phyloP scores from a whole-genome alignment of 148 eudicot species.

The Polygonum aviculare region DNA sequence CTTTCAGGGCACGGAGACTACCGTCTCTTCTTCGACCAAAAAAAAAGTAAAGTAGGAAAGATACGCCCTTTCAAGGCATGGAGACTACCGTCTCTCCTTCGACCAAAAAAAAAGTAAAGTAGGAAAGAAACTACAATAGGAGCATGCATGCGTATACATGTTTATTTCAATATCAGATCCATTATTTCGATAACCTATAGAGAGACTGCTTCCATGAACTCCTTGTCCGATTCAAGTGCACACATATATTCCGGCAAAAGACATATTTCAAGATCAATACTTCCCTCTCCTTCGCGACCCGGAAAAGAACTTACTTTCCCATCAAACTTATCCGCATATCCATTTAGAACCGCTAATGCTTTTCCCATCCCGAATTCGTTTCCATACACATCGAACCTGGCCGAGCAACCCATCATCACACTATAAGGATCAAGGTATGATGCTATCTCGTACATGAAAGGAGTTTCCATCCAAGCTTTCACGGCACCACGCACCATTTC shows the following conservation, averaged over 20 bases:
- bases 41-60: not conserved
- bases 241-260: too few species aligned
- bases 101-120: too few species aligned
- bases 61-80: not conserved
- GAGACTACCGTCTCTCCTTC: too few species aligned
- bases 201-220: not conserved
- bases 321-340: not conserved
- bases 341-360: not conserved
- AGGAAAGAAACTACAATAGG: not conserved
- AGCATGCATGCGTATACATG: not conserved
- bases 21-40: too few species aligned
- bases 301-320: not conserved
- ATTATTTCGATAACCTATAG: not conserved
- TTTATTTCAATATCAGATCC: too few species aligned
- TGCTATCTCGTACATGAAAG: not conserved
- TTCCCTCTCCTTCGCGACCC: too few species aligned
- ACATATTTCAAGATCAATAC: too few species aligned
- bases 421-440: too few species aligned
- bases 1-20: too few species aligned
- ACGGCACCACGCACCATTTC: not conserved
- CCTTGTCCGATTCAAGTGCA: not conserved
- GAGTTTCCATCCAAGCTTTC: slow-evolving; percentile 10
- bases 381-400: not conserved
- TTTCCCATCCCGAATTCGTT: slow-evolving; percentile 5
- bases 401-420: too few species aligned